Base-by-base conservation (phyloP, 331 rosid species). In the Malus hybrid region DNA sequence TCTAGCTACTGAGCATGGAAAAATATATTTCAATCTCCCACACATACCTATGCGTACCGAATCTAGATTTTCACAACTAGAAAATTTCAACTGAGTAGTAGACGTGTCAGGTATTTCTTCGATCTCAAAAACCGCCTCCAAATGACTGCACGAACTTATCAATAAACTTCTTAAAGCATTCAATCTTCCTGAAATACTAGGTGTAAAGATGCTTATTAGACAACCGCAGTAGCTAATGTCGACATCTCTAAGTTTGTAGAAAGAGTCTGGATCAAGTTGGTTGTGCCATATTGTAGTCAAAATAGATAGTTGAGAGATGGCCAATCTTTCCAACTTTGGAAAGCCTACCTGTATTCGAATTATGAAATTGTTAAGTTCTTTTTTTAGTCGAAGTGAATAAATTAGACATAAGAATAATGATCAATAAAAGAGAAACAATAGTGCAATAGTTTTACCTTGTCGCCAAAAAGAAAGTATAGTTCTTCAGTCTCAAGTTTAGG, bases 11-110 rank as follows among this genome's bases (percentile, higher is more conserved):
- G 46, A 39, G 46, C 46, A 39, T 39, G 46, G 46, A 39, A 39
- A 39, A 39, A 39, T 39, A 9, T 39, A 9, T 39, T 39, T 39
- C 46, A 39, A 3, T 2, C 3, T 39, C 13, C 2, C 4, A 39
- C 46, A 39, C 4, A 0, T 1, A 39, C 0, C 1, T 39, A 39
- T 3, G 0, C 0, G 9, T 39, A 39, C 46, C 13, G 1, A 39
- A 39, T 39, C 13, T 39, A 39, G 13, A 39, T 39, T 39, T 39
- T 39, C 46, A 39, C 13, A 39, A 10, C 13, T 4, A 39, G 4
- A 9, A 12, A 39, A 9, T 10, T 39, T 39, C 46, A 39, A 10
- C 13, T 10, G 46, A 39, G 46, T 39, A 1, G 4, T 39, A 39
- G 13, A 39, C 0, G 46, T 39, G 46, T 10, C 1, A 2, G 46